phyloP scores from a whole-genome alignment of 768 basidiomycete genomes.

The Rhizopogon vesiculosus region DNA sequence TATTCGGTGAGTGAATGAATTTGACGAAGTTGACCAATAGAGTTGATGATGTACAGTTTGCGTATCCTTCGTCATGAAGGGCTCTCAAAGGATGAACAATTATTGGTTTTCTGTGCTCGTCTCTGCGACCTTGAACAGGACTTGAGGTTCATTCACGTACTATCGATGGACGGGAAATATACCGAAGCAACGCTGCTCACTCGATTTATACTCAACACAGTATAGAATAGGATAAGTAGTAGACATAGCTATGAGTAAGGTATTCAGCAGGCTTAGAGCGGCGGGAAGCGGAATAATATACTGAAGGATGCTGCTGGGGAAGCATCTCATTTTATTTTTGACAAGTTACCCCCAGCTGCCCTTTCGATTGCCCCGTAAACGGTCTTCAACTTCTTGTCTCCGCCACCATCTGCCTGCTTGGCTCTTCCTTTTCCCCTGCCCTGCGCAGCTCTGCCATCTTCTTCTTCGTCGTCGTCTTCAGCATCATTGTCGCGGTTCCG shows the following conservation, averaged over 20 bases:
- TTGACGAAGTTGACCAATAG: not conserved
- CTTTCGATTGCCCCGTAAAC: conserved; percentile 56
- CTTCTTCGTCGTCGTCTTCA: conserved; percentile 29
- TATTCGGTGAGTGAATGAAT: conserved; percentile 33
- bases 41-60: conserved; percentile 1
- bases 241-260: not conserved
- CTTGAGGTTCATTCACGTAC: conserved; percentile 45
- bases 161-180: conserved; percentile 46
- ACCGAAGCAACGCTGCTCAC: conserved; percentile 25
- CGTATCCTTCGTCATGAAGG: conserved; percentile 29
- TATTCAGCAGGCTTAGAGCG: not conserved
- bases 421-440: conserved; percentile 14
- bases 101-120: conserved; percentile 53
- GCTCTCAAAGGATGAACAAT: conserved; percentile 38
- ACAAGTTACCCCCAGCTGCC: conserved; percentile 57
- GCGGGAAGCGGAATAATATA: not conserved
- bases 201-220: conserved; percentile 12
- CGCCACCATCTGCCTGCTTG: conserved; percentile 15
- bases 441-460: conserved; percentile 14
- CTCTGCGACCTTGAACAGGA: conserved; percentile 41
- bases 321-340: conserved; percentile 26
- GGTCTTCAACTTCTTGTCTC: conserved; percentile 35
- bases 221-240: not conserved
- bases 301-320: not conserved
- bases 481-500: conserved; percentile 22